Evolutionary conservation across 2,329 filamentous ascomycete genomes (phyloP).

Genomic region (Didymella keratinophila): DNA sequence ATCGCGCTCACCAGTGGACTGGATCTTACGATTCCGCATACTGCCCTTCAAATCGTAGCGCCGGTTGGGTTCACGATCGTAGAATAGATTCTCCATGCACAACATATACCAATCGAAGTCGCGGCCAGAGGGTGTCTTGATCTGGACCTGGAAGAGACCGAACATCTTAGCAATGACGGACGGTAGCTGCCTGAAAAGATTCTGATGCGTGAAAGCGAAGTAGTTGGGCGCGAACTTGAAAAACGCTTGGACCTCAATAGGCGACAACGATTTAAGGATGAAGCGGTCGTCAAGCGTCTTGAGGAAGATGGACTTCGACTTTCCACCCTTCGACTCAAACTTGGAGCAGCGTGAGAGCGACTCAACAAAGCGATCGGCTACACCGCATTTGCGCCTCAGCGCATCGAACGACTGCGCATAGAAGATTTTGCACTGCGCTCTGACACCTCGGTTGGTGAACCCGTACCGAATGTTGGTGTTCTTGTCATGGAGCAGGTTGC

Average conservation of each 20-base stretch:
- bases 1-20: slow-evolving; percentile 93
- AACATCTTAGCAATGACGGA: slow-evolving; percentile 99
- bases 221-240: slow-evolving; percentile 95
- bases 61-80: slow-evolving; percentile 86
- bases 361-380: slow-evolving; percentile 92
- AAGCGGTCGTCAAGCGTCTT: slow-evolving; percentile 96
- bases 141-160: slow-evolving; percentile 95
- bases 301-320: slow-evolving; percentile 95
- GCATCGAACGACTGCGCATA: slow-evolving; percentile 98
- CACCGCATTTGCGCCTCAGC: slow-evolving; percentile 87
- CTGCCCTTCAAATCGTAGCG: slow-evolving; percentile 91
- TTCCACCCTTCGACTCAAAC: slow-evolving; percentile 97
- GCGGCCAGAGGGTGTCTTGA: slow-evolving; percentile 93
- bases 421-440: slow-evolving; percentile 98
- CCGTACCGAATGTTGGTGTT: slow-evolving; percentile 96
- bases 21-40: slow-evolving; percentile 97
- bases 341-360: slow-evolving; percentile 94
- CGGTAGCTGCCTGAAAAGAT: slow-evolving; percentile 88
- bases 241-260: slow-evolving; percentile 92
- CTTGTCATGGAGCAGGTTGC: slow-evolving; percentile 81
- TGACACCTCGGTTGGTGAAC: slow-evolving; percentile 91
- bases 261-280: slow-evolving; percentile 88
- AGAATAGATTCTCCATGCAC: slow-evolving; percentile 98
- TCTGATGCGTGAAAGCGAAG: slow-evolving; percentile 96
- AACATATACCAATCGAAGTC: slow-evolving; percentile 95